Base-by-base conservation (phyloP, 2,329 filamentous ascomycete species). In the Fusarium keratoplasticum region DNA sequence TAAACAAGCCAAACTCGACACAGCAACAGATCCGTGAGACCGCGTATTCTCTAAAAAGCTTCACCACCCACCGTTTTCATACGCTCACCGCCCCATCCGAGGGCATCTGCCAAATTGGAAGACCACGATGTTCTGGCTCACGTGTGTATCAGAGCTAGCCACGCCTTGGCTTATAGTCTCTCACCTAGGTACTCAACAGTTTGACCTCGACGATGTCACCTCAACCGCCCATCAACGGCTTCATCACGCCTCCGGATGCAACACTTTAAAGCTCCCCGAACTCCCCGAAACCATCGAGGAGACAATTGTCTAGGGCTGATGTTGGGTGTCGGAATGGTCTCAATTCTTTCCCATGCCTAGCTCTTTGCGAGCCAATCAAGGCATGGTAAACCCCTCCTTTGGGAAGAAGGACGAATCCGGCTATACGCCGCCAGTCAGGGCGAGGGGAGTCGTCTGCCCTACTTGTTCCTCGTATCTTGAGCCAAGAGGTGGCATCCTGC, bases 321-420 rank as follows among this genome's bases (percentile, higher is more conserved):
- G 22, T n/a, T 36, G 40, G 38, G 16, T 50, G 44, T 54, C 20
- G 27, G 33, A 33, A 33, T 40, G 52, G 22, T 42, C 55, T 68
- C 27, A 20, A 31, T 58, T 29, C 42, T 52, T 57, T 31, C 27
- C 8, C 33, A 9, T 60, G 35, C 33, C 27, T 74, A 35, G 11
- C 9, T 40, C 11, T 13, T 27, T 10, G 47, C 47, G 25, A 29
- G 29, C 68, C 38, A 69, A 64, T 66, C 59, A 27, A 25, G 33
- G 22, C 47, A 29, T 27, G 25, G 22, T 38, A 40, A 11, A 50
- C 67, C 52, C 64, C 64, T 74, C 71, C 44, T 63, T 61, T 57
- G 58, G 38, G 47, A 44, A 55, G n/a, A 50, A 29, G 57, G 38
- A 38, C 60, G 10, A 7, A 58, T 65, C 38, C 31, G 47, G 38